Conservation (phyloP, 1,284 basidiomycete species). For the Irpex sp. region DNA sequence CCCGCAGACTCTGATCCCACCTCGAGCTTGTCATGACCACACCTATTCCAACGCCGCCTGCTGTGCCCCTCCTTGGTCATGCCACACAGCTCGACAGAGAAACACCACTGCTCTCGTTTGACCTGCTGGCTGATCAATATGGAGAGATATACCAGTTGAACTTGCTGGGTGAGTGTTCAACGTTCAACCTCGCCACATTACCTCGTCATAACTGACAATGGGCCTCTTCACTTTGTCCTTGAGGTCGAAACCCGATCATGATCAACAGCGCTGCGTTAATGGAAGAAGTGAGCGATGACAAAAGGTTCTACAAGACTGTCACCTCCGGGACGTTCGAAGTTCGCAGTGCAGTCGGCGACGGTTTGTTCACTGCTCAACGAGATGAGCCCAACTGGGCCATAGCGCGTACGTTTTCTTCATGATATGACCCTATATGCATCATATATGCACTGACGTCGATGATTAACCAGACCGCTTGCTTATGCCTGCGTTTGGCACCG, state of each 20-base stretch:
- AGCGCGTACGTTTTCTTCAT: conserved; percentile 33
- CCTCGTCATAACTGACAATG: neutral
- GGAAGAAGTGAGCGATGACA: conserved; percentile 43
- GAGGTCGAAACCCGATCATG: conserved; percentile 29
- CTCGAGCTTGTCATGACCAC: neutral
- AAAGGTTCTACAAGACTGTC: conserved; percentile 40
- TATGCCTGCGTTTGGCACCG: conserved; percentile 48
- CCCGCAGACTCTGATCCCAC: neutral
- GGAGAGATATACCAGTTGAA: conserved; percentile 43
- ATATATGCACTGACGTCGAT: neutral
- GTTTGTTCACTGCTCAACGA: conserved; percentile 33
- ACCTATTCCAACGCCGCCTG: conserved; percentile 37
- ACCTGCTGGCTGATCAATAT: conserved; percentile 39
- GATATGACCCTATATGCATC: neutral
- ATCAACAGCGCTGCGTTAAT: conserved; percentile 35
- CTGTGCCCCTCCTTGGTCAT: conserved; percentile 44
- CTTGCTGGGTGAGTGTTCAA: conserved; percentile 31
- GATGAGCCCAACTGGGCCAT: conserved; percentile 48
- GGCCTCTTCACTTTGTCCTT: neutral
- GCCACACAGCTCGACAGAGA: conserved; percentile 34
- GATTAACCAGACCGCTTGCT: conserved; percentile 42
- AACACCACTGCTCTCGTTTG: conserved; percentile 33
- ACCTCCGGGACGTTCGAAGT: conserved; percentile 32
- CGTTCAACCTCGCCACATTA: neutral
- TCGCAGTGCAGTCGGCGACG: conserved; percentile 40